Evolutionary conservation across 805 yeast species (phyloP).

Genomic region (Saturnispora mendoncae): DNA sequence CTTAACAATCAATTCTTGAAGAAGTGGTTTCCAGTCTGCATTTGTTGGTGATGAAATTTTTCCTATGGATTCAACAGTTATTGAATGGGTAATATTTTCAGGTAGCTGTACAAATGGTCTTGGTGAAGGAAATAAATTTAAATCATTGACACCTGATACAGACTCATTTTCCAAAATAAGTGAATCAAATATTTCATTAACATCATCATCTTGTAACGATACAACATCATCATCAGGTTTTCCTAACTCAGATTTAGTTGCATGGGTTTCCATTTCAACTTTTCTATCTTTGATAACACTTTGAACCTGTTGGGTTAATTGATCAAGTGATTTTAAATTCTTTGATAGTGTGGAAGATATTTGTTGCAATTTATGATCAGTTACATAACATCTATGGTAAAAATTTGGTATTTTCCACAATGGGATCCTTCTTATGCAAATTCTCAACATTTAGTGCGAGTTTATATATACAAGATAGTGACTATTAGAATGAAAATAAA

Average conservation of each 20-base stretch:
- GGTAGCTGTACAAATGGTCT: constrained; percentile 30
- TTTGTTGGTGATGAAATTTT: constrained; percentile 31
- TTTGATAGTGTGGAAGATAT: constrained; percentile 19
- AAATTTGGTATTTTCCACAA: background rate
- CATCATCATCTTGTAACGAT: constrained; percentile 18
- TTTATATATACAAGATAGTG: background rate
- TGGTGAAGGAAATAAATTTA: constrained; percentile 21
- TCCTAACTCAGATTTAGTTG: constrained; percentile 18
- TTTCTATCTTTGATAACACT: constrained; percentile 16
- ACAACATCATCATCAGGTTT: constrained; percentile 14
- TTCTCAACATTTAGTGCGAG: background rate
- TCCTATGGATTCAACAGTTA: constrained; percentile 33
- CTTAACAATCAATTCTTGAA: constrained; percentile 27
- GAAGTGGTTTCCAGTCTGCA: constrained; percentile 41
- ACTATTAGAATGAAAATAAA: background rate
- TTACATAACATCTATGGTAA: background rate
- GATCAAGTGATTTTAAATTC: constrained; percentile 24
- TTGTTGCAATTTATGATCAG: constrained; percentile 1
- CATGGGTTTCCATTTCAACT: constrained; percentile 15
- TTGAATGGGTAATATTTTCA: constrained; percentile 25
- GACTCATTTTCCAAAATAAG: constrained; percentile 10
- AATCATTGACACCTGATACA: background rate
- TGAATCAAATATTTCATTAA: constrained; percentile 23
- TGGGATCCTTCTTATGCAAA: background rate
- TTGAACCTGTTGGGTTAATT: constrained; percentile 25